Percentiles rank a stretch among this genome's conserved stretches.
Evolutionary conservation across 192 early-diverging fungal genomes (phyloP).

Genomic region (Coemansia aciculifera): DNA sequence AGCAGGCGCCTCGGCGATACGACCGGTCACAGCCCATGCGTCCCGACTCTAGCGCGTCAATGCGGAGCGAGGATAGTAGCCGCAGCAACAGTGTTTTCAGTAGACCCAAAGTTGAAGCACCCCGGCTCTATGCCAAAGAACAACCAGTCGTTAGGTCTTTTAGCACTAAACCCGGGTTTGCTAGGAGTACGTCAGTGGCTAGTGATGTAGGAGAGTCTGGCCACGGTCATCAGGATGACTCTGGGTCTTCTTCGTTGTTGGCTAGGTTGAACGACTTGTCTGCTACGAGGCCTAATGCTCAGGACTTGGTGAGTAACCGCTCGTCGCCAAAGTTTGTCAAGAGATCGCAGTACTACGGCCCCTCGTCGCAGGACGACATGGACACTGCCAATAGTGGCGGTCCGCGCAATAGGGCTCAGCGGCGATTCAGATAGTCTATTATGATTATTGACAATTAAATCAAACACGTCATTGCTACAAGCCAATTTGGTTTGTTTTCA

Average conservation of each 20-base stretch:
- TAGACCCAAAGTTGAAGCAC: conserved; percentile 4
- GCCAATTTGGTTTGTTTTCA: background rate
- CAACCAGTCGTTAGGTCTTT: background rate
- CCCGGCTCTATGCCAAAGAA: background rate
- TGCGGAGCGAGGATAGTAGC: conserved; percentile 11
- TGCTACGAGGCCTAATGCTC: conserved; percentile 25
- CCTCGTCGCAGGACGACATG: conserved; percentile 18
- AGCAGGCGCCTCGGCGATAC: conserved; percentile 27
- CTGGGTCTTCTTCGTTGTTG: conserved; percentile 23
- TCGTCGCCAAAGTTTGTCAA: conserved; percentile 48
- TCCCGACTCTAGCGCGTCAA: conserved; percentile 6
- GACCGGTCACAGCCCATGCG: conserved; percentile 11
- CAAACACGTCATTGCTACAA: background rate
- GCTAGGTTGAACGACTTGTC: conserved; percentile 23
- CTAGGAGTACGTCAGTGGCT: background rate
- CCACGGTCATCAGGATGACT: background rate
- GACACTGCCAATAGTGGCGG: background rate
- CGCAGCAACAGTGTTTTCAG: background rate
- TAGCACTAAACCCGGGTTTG: background rate
- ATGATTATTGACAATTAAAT: background rate
- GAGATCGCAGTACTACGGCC: conserved; percentile 38
- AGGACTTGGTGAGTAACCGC: conserved; percentile 47
- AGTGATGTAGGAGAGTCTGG: background rate
- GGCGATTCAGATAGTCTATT: conserved; percentile 9
- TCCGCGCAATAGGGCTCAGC: conserved; percentile 3